Conservation (phyloP, 108 stramenopile species). For the Conticribra guillardii region DNA sequence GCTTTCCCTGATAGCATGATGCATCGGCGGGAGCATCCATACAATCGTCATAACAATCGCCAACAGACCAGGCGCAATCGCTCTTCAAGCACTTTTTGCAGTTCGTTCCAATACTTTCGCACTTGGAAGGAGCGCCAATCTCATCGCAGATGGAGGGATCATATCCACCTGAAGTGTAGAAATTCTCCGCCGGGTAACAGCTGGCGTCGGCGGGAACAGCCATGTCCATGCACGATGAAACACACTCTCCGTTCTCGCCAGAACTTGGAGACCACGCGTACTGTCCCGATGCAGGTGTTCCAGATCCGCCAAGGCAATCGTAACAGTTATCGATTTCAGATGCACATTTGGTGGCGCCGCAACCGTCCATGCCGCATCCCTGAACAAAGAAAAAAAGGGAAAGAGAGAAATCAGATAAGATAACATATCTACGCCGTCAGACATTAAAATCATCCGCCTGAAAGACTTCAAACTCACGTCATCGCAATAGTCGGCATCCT, state of each 20-base stretch:
- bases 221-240: slow-evolving; percentile 12
- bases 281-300: slow-evolving; percentile 12
- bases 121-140: neutral
- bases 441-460: too few species aligned
- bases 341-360: slow-evolving; percentile 17
- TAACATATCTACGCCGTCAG: too few species aligned
- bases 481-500: slow-evolving; percentile 1
- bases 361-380: slow-evolving; percentile 19
- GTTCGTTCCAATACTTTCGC: neutral
- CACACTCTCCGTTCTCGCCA: slow-evolving; percentile 14
- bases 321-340: slow-evolving; percentile 17
- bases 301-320: slow-evolving; percentile 9
- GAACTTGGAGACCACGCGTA: slow-evolving; percentile 18
- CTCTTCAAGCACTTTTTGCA: neutral
- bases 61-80: neutral
- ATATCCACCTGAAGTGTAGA: neutral
- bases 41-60: neutral
- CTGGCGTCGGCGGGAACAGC: slow-evolving; percentile 22
- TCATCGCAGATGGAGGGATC: neutral
- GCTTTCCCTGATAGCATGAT: neutral
- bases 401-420: too few species aligned
- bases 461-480: too few species aligned
- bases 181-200: slow-evolving; percentile 6
- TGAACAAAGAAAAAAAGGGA: too few species aligned
- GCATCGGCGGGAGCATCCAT: neutral